phyloP scores from a whole-genome alignment of 768 basidiomycete species.

The Termitomyces sp. region DNA sequence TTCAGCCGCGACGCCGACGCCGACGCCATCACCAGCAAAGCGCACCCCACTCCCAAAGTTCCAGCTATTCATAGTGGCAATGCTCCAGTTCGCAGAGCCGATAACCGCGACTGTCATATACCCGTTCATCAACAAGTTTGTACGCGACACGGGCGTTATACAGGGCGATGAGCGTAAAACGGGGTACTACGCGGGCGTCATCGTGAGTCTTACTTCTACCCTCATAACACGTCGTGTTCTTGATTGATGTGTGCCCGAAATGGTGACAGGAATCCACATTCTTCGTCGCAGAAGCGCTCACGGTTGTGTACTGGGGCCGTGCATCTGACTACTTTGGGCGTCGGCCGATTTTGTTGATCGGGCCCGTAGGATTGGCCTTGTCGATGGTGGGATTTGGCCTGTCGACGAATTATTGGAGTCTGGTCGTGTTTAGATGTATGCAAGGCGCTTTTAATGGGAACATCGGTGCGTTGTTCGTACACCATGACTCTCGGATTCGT shows the following conservation, averaged over 20 bases:
- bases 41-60: constrained; percentile 33
- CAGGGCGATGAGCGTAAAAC: constrained; percentile 41
- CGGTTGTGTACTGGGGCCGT: constrained; percentile 29
- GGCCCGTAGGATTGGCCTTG: constrained; percentile 27
- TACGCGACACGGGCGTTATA: constrained; percentile 40
- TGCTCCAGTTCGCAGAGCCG: constrained; percentile 33
- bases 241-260: not conserved
- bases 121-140: constrained; percentile 43
- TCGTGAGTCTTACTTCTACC: constrained; percentile 30
- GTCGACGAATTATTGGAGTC: constrained; percentile 21
- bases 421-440: constrained; percentile 13
- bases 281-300: constrained; percentile 29
- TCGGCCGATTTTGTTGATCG: constrained; percentile 29
- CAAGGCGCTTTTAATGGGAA: constrained; percentile 37
- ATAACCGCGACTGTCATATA: constrained; percentile 37
- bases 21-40: constrained; percentile 4
- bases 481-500: not conserved
- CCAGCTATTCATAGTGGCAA: constrained; percentile 33
- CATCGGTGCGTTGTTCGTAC: constrained; percentile 25
- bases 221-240: not conserved
- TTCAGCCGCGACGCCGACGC: not conserved
- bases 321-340: constrained; percentile 35
- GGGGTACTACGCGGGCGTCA: constrained; percentile 47
- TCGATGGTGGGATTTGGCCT: constrained; percentile 33
- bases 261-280: constrained; percentile 31